Percentiles rank a stretch among this genome's conserved stretches.
Conservation (phyloP, 192 early-diverging fungal species). For the Oehlia diaphana region DNA sequence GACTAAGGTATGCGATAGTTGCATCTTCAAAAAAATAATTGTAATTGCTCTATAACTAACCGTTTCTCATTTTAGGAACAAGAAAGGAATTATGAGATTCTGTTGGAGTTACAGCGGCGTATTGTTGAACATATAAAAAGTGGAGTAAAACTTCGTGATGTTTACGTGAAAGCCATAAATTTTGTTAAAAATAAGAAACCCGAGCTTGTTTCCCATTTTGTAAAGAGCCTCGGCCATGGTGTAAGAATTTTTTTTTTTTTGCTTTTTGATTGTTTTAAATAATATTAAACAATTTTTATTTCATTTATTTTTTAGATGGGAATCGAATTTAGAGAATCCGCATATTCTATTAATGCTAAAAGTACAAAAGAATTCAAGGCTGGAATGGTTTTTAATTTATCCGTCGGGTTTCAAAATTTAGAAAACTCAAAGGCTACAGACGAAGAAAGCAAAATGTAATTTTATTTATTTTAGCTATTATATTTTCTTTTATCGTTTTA, state of each 20-base stretch:
- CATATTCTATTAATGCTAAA: conserved; percentile 75
- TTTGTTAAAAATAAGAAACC: conserved; percentile 78
- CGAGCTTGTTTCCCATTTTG: conserved; percentile 83
- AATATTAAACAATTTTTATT: conserved; percentile 14
- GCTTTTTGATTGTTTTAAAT: neutral
- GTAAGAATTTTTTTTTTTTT: conserved; percentile 38
- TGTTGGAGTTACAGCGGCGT: conserved; percentile 82
- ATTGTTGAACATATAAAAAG: conserved; percentile 69
- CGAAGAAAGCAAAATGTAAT: conserved; percentile 64
- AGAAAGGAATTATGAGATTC: conserved; percentile 91
- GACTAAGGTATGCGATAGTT: conserved; percentile 50
- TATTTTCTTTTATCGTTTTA: neutral
- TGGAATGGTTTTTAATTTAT: conserved; percentile 85
- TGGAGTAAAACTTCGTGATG: conserved; percentile 71
- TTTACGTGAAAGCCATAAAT: conserved; percentile 70
- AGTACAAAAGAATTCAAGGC: conserved; percentile 65
- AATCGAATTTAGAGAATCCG: conserved; percentile 89
- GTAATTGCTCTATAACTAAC: neutral
- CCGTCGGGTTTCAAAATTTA: conserved; percentile 85
- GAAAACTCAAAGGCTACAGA: conserved; percentile 73
- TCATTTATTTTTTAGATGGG: conserved; percentile 63
- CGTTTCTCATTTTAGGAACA: conserved; percentile 50
- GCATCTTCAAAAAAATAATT: neutral
- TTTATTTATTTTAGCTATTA: neutral
- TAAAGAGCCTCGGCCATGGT: conserved; percentile 84